Evolutionary conservation across 768 basidiomycete genomes (phyloP), one percentile per base, ranked within the genome.

Genomic region (Collybiopsis confluens): DNA sequence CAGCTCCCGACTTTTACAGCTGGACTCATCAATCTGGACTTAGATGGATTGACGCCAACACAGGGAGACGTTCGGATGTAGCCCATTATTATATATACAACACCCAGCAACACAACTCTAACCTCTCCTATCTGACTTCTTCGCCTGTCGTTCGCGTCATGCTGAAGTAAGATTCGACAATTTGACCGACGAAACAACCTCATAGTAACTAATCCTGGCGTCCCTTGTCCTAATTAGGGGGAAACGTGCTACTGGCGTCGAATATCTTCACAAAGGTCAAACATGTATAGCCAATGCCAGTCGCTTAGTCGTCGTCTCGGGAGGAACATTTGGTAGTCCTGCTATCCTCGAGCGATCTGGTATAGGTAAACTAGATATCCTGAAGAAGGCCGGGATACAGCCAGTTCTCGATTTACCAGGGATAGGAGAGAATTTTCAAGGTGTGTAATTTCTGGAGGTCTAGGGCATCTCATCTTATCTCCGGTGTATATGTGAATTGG

Each of bases 371-470:
- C 59, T 63, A 2, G 62, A 67, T 0, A 58, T 85, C 37, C 68
- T 90, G 37, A 61, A 75, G 38, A 68, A 67, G 30, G 68, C 78
- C 49, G 73, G 71, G 10, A 76, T 92, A 28, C 59, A 67, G 6
- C 70, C 73, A 54, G 46, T 81, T 24, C 73, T 87, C 13, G 81
- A 88, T 51, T 77, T 91, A 13, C 86, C 88, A 1, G 85, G 85
- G 16, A 90, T 94, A 0, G 90, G 90, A 10, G 84, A 86, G 62
- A 80, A 89, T 57, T 82, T 79, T 49, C 73, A 76, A 58, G 82
- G 81, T 78, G 48, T 36, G 62, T 51, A n/a, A n/a, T n/a, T n/a
- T n/a, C n/a, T n/a, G n/a, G n/a, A n/a, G n/a, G n/a, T n/a, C n/a
- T n/a, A n/a, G n/a, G n/a, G n/a, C n/a, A n/a, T n/a, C n/a, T n/a